Percentiles rank a stretch among this genome's conserved stretches.
Conservation (phyloP, 2,329 filamentous ascomycete species). For the Taxawa tesnikishii region DNA sequence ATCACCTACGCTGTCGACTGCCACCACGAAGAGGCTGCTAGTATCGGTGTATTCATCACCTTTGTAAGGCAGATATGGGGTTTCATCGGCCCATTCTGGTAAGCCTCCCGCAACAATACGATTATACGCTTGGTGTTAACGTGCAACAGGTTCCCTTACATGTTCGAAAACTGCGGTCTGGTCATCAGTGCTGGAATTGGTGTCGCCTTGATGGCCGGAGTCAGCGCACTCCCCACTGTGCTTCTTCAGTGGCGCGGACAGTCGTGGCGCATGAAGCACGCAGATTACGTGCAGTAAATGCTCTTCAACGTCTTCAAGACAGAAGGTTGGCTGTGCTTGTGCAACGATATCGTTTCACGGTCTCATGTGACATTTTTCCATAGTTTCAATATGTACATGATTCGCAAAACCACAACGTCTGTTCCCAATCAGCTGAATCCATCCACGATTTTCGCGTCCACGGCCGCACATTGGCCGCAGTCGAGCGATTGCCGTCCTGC, state of each 20-base stretch:
- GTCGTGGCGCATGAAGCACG: conserved; percentile 1
- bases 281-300: no score
- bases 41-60: conserved; percentile 47
- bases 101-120: neutral
- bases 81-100: conserved; percentile 31
- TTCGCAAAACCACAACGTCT: no score
- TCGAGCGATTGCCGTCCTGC: no score
- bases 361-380: no score
- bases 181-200: conserved; percentile 22
- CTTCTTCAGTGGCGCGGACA: conserved; percentile 17
- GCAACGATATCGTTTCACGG: no score
- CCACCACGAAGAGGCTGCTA: conserved; percentile 38
- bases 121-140: neutral
- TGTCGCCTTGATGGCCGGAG: conserved; percentile 23
- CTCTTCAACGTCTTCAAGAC: no score
- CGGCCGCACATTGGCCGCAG: no score
- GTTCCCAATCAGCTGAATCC: no score
- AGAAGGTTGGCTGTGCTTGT: no score
- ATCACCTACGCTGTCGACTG: conserved; percentile 51
- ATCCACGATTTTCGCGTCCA: no score
- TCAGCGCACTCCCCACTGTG: conserved; percentile 19
- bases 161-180: conserved; percentile 22
- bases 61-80: conserved; percentile 43
- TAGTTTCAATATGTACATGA: no score
- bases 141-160: conserved; percentile 23